Percentiles rank a stretch among this genome's conserved stretches.
These are phyloP conservation scores for Sporothrix pseudoabietina DNA, from an alignment of 2,329 filamentous ascomycete genomes.

Conservation along the genomic window DNA sequence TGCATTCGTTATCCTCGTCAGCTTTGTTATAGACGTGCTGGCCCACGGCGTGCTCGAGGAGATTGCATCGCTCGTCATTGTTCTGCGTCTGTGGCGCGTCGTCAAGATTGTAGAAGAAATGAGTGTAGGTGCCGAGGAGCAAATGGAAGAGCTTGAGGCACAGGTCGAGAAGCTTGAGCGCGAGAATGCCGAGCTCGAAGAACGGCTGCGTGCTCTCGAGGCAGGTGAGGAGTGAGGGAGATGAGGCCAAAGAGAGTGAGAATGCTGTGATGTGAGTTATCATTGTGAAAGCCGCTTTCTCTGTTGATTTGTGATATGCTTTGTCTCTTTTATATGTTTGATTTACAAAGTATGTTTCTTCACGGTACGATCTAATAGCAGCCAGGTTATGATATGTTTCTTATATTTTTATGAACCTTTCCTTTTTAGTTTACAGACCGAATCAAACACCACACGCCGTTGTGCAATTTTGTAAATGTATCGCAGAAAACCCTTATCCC, in stretches of 20 bases:
- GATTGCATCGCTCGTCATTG: conserved; percentile 66
- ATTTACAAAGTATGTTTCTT: no score
- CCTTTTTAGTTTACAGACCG: background rate
- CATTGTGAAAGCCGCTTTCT: background rate
- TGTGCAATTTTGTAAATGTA: conserved; percentile 14
- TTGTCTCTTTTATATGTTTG: background rate
- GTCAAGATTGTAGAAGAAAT: conserved; percentile 73
- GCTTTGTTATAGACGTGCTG: conserved; percentile 64
- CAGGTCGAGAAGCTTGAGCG: conserved; percentile 55
- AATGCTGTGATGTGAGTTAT: background rate
- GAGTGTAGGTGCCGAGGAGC: conserved; percentile 62
- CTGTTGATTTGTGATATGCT: background rate
- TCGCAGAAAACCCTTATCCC: background rate
- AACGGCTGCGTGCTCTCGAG: conserved; percentile 27
- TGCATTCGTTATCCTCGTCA: conserved; percentile 61
- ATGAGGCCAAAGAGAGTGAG: background rate
- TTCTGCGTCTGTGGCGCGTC: conserved; percentile 68
- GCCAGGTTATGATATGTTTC: background rate
- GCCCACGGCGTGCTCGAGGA: conserved; percentile 63
- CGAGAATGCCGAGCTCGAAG: conserved; percentile 46
- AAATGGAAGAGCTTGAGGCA: conserved; percentile 60
- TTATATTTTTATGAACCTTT: background rate
- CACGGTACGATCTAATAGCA: background rate
- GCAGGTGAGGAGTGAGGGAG: background rate
- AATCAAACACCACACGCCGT: conserved; percentile 17